phyloP scores from a whole-genome alignment of 345 rosid genomes.

The Isatis tinctoria region DNA sequence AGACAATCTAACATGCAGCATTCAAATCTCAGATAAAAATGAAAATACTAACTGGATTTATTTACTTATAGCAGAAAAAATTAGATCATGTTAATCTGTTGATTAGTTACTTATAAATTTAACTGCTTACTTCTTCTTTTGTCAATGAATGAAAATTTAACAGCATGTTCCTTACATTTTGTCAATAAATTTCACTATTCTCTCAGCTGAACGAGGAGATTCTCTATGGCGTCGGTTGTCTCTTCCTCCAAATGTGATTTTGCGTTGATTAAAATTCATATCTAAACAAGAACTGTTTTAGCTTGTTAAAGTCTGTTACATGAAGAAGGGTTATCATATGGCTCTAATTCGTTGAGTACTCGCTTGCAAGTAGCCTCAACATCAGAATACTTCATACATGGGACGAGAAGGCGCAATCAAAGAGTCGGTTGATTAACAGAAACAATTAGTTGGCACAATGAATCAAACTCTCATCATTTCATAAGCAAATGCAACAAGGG shows the following conservation, averaged over 20 bases:
- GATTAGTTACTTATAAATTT: too few species aligned
- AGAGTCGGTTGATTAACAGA: slow-evolving; percentile 13
- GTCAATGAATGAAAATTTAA: too few species aligned
- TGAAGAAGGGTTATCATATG: not conserved
- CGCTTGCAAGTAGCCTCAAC: not conserved
- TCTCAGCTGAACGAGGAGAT: not conserved
- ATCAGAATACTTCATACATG: not conserved
- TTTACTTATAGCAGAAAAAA: not conserved
- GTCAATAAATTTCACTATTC: too few species aligned
- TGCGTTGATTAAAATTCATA: too few species aligned
- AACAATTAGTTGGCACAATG: slow-evolving; percentile 12
- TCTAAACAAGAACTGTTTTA: not conserved
- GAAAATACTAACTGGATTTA: not conserved
- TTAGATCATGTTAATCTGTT: not conserved
- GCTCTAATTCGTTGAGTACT: not conserved
- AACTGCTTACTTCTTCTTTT: too few species aligned
- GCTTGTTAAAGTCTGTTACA: not conserved
- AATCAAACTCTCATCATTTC: slow-evolving; percentile 9
- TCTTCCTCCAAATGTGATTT: not conserved
- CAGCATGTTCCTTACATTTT: too few species aligned
- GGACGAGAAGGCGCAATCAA: not conserved
- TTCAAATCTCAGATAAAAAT: not conserved
- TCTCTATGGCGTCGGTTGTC: not conserved
- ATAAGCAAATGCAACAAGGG: not conserved
- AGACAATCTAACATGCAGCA: not conserved